These are phyloP conservation scores for Leccinum obscurum DNA, from an alignment of 768 basidiomycete genomes.

Conservation along the genomic window DNA sequence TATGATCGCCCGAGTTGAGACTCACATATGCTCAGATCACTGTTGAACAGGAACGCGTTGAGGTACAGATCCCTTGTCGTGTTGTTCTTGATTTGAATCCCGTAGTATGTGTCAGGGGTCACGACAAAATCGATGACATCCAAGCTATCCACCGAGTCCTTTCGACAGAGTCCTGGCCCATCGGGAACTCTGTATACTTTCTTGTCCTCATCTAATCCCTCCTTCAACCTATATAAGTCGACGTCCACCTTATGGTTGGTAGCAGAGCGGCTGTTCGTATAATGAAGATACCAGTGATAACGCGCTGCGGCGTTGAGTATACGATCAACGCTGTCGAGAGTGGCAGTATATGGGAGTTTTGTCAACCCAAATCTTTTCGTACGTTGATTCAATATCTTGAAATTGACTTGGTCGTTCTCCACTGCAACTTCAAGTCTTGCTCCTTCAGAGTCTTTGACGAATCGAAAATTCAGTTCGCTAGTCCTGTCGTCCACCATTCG, in stretches of 20 bases:
- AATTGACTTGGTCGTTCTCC: too few relatives aligned
- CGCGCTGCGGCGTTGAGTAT: conserved; percentile 17
- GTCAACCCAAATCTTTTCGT: too few relatives aligned
- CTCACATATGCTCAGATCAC: conserved; percentile 37
- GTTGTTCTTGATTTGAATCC: conserved; percentile 37
- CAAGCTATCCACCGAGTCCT: not conserved
- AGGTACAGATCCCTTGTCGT: conserved; percentile 37
- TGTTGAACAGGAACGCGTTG: conserved; percentile 45
- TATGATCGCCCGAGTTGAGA: not conserved
- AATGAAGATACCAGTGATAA: conserved; percentile 24
- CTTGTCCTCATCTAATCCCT: conserved; percentile 3
- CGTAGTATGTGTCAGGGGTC: conserved; percentile 30
- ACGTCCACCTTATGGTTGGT: conserved; percentile 2
- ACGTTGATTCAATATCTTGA: too few relatives aligned
- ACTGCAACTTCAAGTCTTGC: too few relatives aligned
- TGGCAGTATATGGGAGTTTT: not conserved
- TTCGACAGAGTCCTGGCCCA: conserved; percentile 8
- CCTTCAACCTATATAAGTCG: conserved; percentile 13
- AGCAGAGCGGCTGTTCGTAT: not conserved
- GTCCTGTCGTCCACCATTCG: too few relatives aligned
- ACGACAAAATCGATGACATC: conserved; percentile 23
- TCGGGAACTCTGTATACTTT: not conserved
- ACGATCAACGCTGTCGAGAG: not conserved
- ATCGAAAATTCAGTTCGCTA: too few relatives aligned
- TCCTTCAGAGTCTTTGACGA: too few relatives aligned